Evolutionary conservation across 2,329 filamentous ascomycete genomes (phyloP), one percentile per base, ranked within the genome.

Genomic region (Aspergillus carbonarius): DNA sequence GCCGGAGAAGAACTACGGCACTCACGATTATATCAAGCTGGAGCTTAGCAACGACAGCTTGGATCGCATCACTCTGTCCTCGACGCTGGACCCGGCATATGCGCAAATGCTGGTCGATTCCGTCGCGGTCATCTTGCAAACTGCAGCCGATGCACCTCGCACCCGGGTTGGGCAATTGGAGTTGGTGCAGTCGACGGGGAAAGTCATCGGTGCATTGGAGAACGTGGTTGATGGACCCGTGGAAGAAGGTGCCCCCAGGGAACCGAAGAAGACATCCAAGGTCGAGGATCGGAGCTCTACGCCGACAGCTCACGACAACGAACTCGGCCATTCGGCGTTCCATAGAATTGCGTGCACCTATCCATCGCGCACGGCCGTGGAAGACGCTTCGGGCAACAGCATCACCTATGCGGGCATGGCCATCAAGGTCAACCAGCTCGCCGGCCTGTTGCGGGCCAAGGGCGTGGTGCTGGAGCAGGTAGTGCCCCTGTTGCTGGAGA

Each of bases 401-500:
- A 42, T 42, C 39, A 52, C 30, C 20, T 52, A 52, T n/a, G 49
- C 49, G 4, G 49, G 32, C 10, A 23, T 52, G 32, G 15, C 30
- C 3, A 39, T 37, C 18, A 52, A 15, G 49, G 35, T 35, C 13
- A 35, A 55, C 30, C 40, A 47, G 53, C 17, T 46, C 13, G 53
- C 40, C 20, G 25, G 27, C 17, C 15, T 48, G 12, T 23, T 52
- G 17, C 7, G 30, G 4, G 49, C 30, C 30, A 35, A 35, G 7
- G 34, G 49, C 9, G 49, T 52, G 12, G 18, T 35, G 6, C 49
- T 35, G 30, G 49, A 35, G 13, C 13, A 57, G 35, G 49, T 57
- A 13, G 54, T 57, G 12, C 54, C 54, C 27, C 47, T 57, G 1
- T 37, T 57, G n/a, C 8, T 57, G 4, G 54, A 57, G 15, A 57